Evolutionary conservation across 1,139 yeast genomes (phyloP), one percentile per base, ranked within the genome.

Genomic region (Nakaseomyces glabratus): DNA sequence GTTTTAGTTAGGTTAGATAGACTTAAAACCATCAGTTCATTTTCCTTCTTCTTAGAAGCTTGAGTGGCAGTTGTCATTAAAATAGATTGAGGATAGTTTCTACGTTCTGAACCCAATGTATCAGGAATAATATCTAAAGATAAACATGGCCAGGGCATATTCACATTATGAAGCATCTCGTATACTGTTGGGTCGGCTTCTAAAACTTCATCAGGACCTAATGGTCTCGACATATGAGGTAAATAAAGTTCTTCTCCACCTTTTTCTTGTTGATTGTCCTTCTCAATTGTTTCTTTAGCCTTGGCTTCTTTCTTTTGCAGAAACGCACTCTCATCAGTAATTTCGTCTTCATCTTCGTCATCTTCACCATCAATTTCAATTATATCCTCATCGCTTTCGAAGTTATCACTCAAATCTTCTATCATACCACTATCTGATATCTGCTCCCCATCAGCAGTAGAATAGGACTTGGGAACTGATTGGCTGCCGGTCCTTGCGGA

Each of bases 131-230:
- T 65, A 55, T 90, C 98, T 43, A 93, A 68, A 2, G 96, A 84
- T 53, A 90, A 66, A 62, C 96, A 86, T 14, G 99, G 97, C 97
- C 98, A 90, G 51, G 95, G 94, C 58, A 90, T 66, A 57, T 82
- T 84, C 43, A 90, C 84, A 52, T 84, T 84, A 61, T 90, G 99
- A 40, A 90, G 67, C 97, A 90, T 88, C 52, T 90, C 95, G 57
- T 93, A 90, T 4, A 90, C 95, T 11, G 90, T 68, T 37, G 95
- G 95, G 62, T 90, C 98, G 1, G 98, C 95, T 62, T 90, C 97
- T 56, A 90, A 69, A 7, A 82, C 93, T 63, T 90, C 98, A 62
- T 86, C 94, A 2, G 95, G 94, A 1, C 95, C 97, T 45, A 90
- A 67, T 4, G 95, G 95, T 49, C 75, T 77, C 20, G 93, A 80